Evolutionary conservation across 176 grass and related monocot genomes (phyloP), one percentile per base, ranked within the genome.

Genomic region (Carex parvula): DNA sequence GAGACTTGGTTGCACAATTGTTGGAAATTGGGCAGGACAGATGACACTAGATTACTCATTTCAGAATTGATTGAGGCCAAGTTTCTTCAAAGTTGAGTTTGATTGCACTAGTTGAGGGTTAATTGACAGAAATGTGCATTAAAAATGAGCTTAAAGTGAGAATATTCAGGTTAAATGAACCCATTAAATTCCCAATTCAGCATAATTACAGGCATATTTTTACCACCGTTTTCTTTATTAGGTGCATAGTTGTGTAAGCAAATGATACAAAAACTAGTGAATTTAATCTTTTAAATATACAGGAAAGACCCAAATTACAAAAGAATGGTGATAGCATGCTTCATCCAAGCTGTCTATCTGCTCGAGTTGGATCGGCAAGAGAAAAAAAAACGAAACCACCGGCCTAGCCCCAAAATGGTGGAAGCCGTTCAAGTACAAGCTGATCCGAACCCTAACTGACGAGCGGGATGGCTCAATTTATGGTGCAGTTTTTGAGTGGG

Each of bases 351-450:
- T 0, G 92, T 84, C 10, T 97, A 97, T 87, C 81, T 92, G 60
- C 87, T 94, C 16, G 94, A 97, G 86, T 87, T 97, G n/a, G 94
- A 97, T 89, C 79, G 92, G 54, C 94, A 94, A 87, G 92, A 91
- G 81, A 86, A 88, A 80, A 84, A n/a, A 85, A 60, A 84, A 87
- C 13, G 84, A 82, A 56, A 88, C 79, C 69, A 84, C 69, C 12
- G 66, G 81, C 50, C 90, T 97, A 5, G 94, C 94, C 39, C 84
- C 88, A 70, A 88, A 87, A 29, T 97, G 94, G 94, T 97, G 92
- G 92, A 93, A 91, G 11, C 90, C 90, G 2, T 97, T 97, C 92
- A 88, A 81, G 80, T 97, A 94, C 85, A 83, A 89, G 60, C 85
- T 97, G 21, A 32, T 81, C 7, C 62, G 79, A 67, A 63, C 39